phyloP scores from a whole-genome alignment of 2,329 filamentous ascomycete species.

The Scedosporium aurantiacum region DNA sequence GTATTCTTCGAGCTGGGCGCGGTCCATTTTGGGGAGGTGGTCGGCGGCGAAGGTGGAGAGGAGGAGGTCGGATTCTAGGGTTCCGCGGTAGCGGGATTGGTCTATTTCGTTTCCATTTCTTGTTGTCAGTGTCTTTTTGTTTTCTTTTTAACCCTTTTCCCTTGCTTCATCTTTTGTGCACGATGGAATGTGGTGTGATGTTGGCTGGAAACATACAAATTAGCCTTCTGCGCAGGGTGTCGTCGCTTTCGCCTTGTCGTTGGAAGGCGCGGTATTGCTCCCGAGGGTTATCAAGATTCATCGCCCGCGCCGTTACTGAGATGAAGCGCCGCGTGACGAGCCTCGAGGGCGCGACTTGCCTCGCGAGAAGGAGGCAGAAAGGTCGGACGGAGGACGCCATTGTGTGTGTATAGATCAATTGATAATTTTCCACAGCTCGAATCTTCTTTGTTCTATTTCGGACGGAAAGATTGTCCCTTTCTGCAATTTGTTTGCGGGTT shows the following conservation, averaged over 20 bases:
- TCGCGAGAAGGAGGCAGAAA: background rate
- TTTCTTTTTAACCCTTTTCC: too few relatives aligned
- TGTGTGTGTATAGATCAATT: background rate
- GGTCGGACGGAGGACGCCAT: background rate
- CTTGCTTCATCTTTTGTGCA: background rate
- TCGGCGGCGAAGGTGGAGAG: conserved; percentile 87
- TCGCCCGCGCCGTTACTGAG: conserved; percentile 12
- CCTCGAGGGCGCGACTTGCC: conserved; percentile 9
- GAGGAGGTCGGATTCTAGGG: conserved; percentile 88
- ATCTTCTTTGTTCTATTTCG: background rate
- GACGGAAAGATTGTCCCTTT: background rate
- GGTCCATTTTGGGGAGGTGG: conserved; percentile 64
- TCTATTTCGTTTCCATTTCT: conserved; percentile 46
- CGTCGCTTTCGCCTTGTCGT: conserved; percentile 68
- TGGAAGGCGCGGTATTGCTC: conserved; percentile 58
- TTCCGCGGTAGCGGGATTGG: conserved; percentile 93
- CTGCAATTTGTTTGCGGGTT: background rate
- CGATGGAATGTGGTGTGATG: too few relatives aligned
- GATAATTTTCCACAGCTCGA: too few relatives aligned
- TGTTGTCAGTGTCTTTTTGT: background rate
- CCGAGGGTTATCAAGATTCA: conserved; percentile 17
- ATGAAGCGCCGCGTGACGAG: conserved; percentile 13
- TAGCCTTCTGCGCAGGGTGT: conserved; percentile 81
- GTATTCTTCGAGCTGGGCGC: conserved; percentile 67
- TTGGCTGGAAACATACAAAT: conserved; percentile 39